A percentile compares a stretch with the other conserved stretches of the same genome.
Conservation (phyloP, 1,139 yeast species). For the Zygotorulaspora mrakii region DNA sequence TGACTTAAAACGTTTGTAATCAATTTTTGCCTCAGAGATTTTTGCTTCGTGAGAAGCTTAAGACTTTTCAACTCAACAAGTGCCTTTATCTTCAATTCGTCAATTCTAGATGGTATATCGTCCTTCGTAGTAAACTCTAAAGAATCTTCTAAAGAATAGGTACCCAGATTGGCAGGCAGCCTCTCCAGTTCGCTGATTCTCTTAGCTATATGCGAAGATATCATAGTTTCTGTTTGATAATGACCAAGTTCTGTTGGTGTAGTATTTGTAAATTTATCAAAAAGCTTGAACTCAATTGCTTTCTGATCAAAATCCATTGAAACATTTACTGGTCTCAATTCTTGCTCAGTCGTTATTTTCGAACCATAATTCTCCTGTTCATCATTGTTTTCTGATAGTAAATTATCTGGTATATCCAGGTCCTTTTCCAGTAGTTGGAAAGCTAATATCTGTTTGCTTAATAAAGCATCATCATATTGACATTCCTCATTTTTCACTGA, state of each 20-base stretch:
- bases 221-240: conserved; percentile 46
- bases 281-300: conserved; percentile 36
- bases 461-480: conserved; percentile 47
- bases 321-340: conserved; percentile 30
- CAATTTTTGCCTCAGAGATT: conserved; percentile 72
- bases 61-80: conserved; percentile 80
- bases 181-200: conserved; percentile 73
- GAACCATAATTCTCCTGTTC: conserved; percentile 3
- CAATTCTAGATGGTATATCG: conserved; percentile 41
- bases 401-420: conserved; percentile 61
- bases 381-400: conserved; percentile 33
- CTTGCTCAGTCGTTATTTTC: not conserved
- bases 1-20: conserved; percentile 62
- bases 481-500: conserved; percentile 21
- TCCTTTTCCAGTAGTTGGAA: conserved; percentile 75
- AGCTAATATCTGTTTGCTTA: conserved; percentile 68
- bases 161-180: conserved; percentile 72
- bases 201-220: conserved; percentile 56
- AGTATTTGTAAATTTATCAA: conserved; percentile 35
- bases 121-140: conserved; percentile 43
- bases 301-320: conserved; percentile 37
- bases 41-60: conserved; percentile 77
- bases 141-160: conserved; percentile 46
- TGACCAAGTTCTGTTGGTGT: conserved; percentile 33
- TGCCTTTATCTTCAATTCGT: conserved; percentile 57